Percentiles rank a stretch among this genome's conserved stretches.
Conservation (phyloP, 2,329 filamentous ascomycete genomes). For the Trichoderma simmonsii region DNA sequence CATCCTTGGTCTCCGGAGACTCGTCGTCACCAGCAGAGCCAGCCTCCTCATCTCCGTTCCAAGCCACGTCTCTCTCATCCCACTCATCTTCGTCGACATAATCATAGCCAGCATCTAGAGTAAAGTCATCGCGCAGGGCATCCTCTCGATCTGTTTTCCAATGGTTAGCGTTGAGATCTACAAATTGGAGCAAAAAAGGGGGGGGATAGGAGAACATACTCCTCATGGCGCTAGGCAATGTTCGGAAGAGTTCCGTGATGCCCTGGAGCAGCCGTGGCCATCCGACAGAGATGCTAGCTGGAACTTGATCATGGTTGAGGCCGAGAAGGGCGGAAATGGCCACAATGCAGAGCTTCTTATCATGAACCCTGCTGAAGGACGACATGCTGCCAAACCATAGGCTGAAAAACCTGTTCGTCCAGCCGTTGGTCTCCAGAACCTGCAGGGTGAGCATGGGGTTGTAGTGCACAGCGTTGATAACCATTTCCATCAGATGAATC, state of each 20-base stretch:
- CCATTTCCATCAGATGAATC: conserved; percentile 97
- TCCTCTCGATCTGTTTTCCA: conserved; percentile 71
- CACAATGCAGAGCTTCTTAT: conserved; percentile 97
- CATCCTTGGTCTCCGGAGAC: conserved; percentile 70
- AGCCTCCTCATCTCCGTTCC: conserved; percentile 71
- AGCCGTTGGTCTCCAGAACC: conserved; percentile 83
- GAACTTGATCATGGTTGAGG: conserved; percentile 76
- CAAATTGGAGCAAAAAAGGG: not conserved
- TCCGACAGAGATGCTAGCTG: conserved; percentile 86
- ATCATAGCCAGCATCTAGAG: conserved; percentile 61
- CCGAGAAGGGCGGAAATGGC: conserved; percentile 85
- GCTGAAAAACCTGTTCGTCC: conserved; percentile 99
- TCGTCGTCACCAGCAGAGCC: conserved; percentile 62
- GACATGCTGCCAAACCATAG: conserved; percentile 97
- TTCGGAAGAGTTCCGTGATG: conserved; percentile 87
- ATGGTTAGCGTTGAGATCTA: conserved; percentile 26
- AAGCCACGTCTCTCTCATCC: conserved; percentile 77
- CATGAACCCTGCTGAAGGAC: conserved; percentile 87
- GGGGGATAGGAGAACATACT: conserved; percentile 49
- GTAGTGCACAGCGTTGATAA: conserved; percentile 98
- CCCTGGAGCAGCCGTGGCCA: conserved; percentile 90
- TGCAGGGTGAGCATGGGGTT: conserved; percentile 82
- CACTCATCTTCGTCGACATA: conserved; percentile 76
- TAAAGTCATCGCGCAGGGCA: conserved; percentile 83
- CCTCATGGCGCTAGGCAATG: conserved; percentile 80